Conservation (phyloP, 352 stramenopile species). For the Phytophthora hibernalis region DNA sequence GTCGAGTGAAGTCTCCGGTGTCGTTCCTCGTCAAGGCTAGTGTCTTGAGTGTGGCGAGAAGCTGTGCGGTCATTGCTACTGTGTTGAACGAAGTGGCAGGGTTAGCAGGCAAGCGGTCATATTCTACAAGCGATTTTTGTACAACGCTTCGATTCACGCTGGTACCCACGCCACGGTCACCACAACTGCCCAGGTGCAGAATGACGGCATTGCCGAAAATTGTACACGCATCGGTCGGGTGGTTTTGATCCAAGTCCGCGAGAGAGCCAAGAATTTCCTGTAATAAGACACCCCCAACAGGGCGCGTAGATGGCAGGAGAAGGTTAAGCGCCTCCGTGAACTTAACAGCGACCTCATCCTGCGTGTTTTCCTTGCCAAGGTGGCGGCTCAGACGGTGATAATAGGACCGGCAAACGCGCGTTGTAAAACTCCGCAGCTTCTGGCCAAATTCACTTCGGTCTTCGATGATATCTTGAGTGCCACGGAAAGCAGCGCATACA, state of each 20-base stretch:
- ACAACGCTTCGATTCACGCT: constrained; percentile 40
- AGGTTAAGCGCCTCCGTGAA: constrained; percentile 41
- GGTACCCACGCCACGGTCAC: constrained; percentile 16
- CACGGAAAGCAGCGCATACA: constrained; percentile 44
- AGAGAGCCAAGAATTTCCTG: constrained; percentile 34
- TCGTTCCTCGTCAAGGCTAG: constrained; percentile 34
- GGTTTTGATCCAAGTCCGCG: constrained; percentile 19
- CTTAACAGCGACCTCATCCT: constrained; percentile 26
- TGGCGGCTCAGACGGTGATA: constrained; percentile 26
- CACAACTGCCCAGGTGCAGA: constrained; percentile 34
- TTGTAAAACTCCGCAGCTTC: constrained; percentile 33
- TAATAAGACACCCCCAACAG: constrained; percentile 25
- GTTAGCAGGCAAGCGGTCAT: constrained; percentile 26
- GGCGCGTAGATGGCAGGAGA: constrained; percentile 28
- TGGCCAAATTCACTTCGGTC: constrained; percentile 27
- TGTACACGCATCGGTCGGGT: constrained; percentile 9
- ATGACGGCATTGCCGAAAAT: constrained; percentile 45
- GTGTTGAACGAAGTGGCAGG: constrained; percentile 9
- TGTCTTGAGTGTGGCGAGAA: constrained; percentile 33
- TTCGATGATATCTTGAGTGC: constrained; percentile 26
- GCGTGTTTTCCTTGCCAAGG: constrained; percentile 16
- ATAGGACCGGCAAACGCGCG: constrained; percentile 28
- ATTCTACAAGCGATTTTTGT: constrained; percentile 46
- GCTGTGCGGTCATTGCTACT: constrained; percentile 17
- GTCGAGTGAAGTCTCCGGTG: constrained; percentile 47